Evolutionary conservation across 345 rosid genomes (phyloP).

Genomic region (Linum usitatissimum): DNA sequence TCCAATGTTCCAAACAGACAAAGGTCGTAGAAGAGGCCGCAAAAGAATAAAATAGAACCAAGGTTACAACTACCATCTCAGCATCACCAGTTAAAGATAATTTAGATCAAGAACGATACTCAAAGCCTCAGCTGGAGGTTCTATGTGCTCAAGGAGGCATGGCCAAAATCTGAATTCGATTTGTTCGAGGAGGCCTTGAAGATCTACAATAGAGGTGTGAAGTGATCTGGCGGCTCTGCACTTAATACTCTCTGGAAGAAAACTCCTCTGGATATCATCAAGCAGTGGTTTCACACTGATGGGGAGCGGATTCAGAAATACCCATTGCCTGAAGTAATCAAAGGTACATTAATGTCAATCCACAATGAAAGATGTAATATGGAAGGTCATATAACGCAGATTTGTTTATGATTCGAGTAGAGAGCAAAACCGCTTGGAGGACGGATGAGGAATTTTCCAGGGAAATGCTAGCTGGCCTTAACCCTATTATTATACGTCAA

Average conservation of each 20-base stretch:
- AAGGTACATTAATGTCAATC: slow-evolving; percentile 26
- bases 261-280: slow-evolving; percentile 37
- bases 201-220: slow-evolving; percentile 43
- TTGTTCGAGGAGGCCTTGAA: slow-evolving; percentile 40
- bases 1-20: slow-evolving; percentile 30
- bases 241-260: slow-evolving; percentile 23
- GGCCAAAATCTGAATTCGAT: slow-evolving; percentile 59
- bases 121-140: slow-evolving; percentile 42
- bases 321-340: slow-evolving; percentile 68
- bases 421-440: slow-evolving; percentile 54
- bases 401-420: slow-evolving; percentile 22
- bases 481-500: neutral
- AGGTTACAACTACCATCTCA: slow-evolving; percentile 30
- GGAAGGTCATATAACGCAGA: neutral
- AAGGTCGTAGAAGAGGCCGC: slow-evolving; percentile 26
- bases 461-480: slow-evolving; percentile 68
- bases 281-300: slow-evolving; percentile 44
- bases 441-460: slow-evolving; percentile 71
- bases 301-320: slow-evolving; percentile 34
- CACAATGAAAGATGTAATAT: neutral
- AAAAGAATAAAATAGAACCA: slow-evolving; percentile 20
- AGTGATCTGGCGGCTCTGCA: slow-evolving; percentile 36
- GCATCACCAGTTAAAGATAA: slow-evolving; percentile 11
- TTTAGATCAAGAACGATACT: too few relatives aligned
- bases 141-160: slow-evolving; percentile 19